Evolutionary conservation across 441 rosid species (phyloP).

Genomic region (Capsella rubella): DNA sequence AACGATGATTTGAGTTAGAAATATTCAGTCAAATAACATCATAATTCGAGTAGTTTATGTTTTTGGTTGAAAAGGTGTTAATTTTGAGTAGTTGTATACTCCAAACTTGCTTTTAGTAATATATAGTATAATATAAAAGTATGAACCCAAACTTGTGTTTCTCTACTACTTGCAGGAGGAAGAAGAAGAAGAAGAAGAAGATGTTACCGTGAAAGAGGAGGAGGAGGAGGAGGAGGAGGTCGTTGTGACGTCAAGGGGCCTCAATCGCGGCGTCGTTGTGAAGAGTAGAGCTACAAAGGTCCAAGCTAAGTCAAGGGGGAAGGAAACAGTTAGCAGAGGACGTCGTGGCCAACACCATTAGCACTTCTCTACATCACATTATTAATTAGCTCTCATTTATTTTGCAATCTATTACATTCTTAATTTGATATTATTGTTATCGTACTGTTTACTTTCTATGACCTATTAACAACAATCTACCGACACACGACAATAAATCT

Average conservation of each 20-base stretch:
- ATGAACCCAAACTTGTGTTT: background rate
- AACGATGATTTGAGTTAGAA: background rate
- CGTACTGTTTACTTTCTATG: background rate
- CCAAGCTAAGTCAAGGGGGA: background rate
- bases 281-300: conserved; percentile 3
- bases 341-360: conserved; percentile 20
- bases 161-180: conserved; percentile 10
- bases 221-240: background rate
- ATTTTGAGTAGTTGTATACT: background rate
- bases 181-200: conserved; percentile 28
- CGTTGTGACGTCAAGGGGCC: background rate
- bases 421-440: background rate
- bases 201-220: background rate
- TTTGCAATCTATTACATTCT: background rate
- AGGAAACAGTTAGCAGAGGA: background rate
- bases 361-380: background rate
- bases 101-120: background rate
- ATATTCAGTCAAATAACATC: background rate
- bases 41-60: background rate
- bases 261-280: background rate
- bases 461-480: background rate
- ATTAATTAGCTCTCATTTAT: conserved; percentile 7
- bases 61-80: too few relatives aligned
- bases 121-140: background rate
- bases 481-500: background rate